A percentile compares a stretch with the other conserved stretches of the same genome.
phyloP scores from a whole-genome alignment of 129 eudicot species.

The Mikania micrantha region DNA sequence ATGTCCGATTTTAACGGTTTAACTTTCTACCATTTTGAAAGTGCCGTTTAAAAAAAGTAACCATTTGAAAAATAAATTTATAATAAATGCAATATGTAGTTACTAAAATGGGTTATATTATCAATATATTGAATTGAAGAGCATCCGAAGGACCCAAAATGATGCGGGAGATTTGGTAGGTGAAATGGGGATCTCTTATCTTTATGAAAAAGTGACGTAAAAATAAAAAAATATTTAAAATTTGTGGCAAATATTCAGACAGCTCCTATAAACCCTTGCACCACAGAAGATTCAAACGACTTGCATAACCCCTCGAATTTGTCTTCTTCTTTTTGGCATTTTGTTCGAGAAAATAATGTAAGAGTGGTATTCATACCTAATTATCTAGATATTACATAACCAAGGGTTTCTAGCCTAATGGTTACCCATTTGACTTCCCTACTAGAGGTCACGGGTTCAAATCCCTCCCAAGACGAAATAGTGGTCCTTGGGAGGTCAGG shows the following conservation, averaged over 20 bases:
- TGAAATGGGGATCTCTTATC: slow-evolving; percentile 17
- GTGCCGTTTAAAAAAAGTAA: not conserved
- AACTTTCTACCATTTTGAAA: no score
- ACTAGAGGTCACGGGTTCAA: no score
- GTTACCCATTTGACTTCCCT: no score
- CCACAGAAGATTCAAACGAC: not conserved
- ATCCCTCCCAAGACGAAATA: no score
- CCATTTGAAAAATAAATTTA: no score
- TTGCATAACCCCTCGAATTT: not conserved
- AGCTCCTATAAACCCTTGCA: not conserved
- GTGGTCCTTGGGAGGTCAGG: no score
- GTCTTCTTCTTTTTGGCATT: no score
- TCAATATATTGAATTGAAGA: not conserved
- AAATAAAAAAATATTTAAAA: not conserved
- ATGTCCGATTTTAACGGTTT: not conserved
- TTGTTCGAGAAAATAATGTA: no score
- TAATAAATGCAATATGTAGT: not conserved
- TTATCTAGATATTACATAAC: no score
- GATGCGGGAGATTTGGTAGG: slow-evolving; percentile 19
- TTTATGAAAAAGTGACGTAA: not conserved
- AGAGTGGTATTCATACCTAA: no score
- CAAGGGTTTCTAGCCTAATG: no score
- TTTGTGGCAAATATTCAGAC: slow-evolving; percentile 5
- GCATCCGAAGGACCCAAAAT: slow-evolving; percentile 14
- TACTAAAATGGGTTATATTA: not conserved